phyloP scores from a whole-genome alignment of 2,329 filamentous ascomycete genomes.

The Pseudogymnoascus destructans region DNA sequence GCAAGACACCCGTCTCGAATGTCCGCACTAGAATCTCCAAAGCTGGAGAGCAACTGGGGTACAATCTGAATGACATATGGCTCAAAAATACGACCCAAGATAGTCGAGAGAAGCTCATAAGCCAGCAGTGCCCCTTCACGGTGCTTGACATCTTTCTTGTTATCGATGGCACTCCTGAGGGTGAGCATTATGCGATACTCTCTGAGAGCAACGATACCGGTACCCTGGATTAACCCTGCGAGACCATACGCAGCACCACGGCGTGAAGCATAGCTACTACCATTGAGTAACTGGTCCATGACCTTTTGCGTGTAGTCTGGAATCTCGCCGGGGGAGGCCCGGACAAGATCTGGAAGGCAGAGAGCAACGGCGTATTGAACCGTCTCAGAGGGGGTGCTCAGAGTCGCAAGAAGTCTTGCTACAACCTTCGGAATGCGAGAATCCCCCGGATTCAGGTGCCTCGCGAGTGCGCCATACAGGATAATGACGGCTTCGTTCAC shows the following conservation, averaged over 20 bases:
- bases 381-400: slow-evolving; percentile 89
- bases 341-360: slow-evolving; percentile 83
- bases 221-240: slow-evolving; percentile 79
- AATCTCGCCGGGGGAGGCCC: slow-evolving; percentile 63
- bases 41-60: slow-evolving; percentile 75
- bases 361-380: slow-evolving; percentile 95
- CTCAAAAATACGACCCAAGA: slow-evolving; percentile 83
- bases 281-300: slow-evolving; percentile 67
- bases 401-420: slow-evolving; percentile 68
- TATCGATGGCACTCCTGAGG: slow-evolving; percentile 72
- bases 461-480: slow-evolving; percentile 85
- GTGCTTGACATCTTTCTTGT: slow-evolving; percentile 84
- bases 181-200: slow-evolving; percentile 78
- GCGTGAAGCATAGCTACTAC: slow-evolving; percentile 84
- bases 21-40: slow-evolving; percentile 77
- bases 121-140: slow-evolving; percentile 80
- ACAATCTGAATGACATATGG: slow-evolving; percentile 95
- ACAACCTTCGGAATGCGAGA: slow-evolving; percentile 78
- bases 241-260: slow-evolving; percentile 91
- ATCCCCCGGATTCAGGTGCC: slow-evolving; percentile 77
- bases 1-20: slow-evolving; percentile 89
- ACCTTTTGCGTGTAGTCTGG: slow-evolving; percentile 70
- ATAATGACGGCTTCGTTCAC: slow-evolving; percentile 97
- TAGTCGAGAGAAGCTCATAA: slow-evolving; percentile 76
- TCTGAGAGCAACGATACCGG: slow-evolving; percentile 66